Base-by-base conservation (phyloP, 2,329 filamentous ascomycete genomes). In the Sphaerulina vaccinii region DNA sequence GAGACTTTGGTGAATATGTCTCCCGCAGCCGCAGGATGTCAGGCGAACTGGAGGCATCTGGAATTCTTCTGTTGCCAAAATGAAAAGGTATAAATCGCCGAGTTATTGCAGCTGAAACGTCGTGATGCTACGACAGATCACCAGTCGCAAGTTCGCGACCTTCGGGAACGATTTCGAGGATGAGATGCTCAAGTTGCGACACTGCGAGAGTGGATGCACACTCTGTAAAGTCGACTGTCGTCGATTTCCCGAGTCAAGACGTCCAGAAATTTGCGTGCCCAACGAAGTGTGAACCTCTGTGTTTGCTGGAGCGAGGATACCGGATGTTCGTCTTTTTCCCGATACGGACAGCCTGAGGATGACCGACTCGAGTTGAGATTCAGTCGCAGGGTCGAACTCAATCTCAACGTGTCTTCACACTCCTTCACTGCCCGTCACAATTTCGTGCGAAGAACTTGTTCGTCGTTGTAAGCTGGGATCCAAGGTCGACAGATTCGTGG, bases 281-380 rank as follows among this genome's bases (percentile, higher is more conserved):
- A 9, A 29, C 21, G 5, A 2, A 8, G 29, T 37, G 21, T 23
- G 15, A 23, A 19, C 5, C 27, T 29, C 35, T 18, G 15, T 9
- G 36, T 37, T 15, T 29, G 27, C 9, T 13, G n/a, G n/a, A 13
- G 27, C 27, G 7, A 29, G 3, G 3, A 29, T 9, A 10, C 3
- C n/a, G 27, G 10, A 29, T 29, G 43, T 46, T 19, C 16, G 7
- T 36, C 11, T 11, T 33, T 36, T 45, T 46, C 43, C 32, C 43
- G 43, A 46, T 46, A 24, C n/a, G 43, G 43, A 46, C 43, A 37
- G 43, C 43, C 23, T 15, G 35, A 16, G 11, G 35, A 37, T n/a
- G 5, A 10, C n/a, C 35, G 35, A 37, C 18, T 37, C 35, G 5
- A 15, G 35, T 37, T 3, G 3, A 9, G 7, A 29, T 29, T 29